These are phyloP conservation scores for Rhizopus sp. DNA, from an alignment of 371 early-diverging fungal genomes.

Conservation along the genomic window DNA sequence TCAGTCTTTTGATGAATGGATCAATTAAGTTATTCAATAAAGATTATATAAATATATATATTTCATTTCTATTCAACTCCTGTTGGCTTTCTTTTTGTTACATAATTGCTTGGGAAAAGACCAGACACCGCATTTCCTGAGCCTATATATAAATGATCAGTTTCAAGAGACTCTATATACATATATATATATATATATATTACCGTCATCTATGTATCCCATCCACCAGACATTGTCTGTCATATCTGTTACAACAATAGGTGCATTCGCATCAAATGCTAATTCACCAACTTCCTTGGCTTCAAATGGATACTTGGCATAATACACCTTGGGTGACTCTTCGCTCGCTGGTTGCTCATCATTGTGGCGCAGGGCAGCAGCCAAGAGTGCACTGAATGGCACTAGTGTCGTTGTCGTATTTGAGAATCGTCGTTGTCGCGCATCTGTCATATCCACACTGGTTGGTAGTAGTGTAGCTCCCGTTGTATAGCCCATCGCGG, in stretches of 20 bases:
- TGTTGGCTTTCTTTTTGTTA: constrained; percentile 25
- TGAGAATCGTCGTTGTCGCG: not conserved
- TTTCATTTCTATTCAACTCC: no score
- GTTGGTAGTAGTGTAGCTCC: not conserved
- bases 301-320: constrained; percentile 74
- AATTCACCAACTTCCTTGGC: constrained; percentile 79
- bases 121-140: constrained; percentile 34
- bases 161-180: not conserved
- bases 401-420: constrained; percentile 44
- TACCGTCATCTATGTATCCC: constrained; percentile 71
- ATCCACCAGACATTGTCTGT: constrained; percentile 87
- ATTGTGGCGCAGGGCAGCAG: constrained; percentile 25
- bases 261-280: constrained; percentile 66
- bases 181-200: no score
- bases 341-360: constrained; percentile 26
- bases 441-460: constrained; percentile 11
- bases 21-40: not conserved
- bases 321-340: constrained; percentile 51
- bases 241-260: constrained; percentile 75
- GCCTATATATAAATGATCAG: not conserved
- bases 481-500: not conserved
- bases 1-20: constrained; percentile 11
- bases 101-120: constrained; percentile 45
- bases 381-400: constrained; percentile 33
- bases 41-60: no score